A percentile compares a stretch with the other conserved stretches of the same genome.
These are phyloP conservation scores for Raffaelea albimanens DNA, from an alignment of 2,329 filamentous ascomycete species.

Conservation along the genomic window DNA sequence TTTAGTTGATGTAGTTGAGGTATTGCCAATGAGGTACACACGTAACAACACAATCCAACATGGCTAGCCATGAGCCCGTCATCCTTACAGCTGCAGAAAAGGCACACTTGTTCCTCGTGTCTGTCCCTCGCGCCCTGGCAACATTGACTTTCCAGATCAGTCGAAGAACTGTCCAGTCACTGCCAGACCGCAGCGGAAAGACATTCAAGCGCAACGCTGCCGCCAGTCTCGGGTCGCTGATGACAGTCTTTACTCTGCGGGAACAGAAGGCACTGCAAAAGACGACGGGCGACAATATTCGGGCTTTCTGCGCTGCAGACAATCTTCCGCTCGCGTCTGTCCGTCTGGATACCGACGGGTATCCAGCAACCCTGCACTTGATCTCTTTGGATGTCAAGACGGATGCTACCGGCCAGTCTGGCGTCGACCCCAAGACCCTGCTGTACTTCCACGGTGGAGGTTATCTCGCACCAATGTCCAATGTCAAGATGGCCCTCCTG, in stretches of 20 bases:
- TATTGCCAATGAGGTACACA: too few species aligned
- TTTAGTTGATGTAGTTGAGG: too few species aligned
- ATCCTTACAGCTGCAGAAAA: not conserved
- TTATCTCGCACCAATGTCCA: slow-evolving; percentile 7
- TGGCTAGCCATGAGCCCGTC: slow-evolving; percentile 3
- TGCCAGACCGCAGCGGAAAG: too few species aligned
- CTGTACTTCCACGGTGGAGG: slow-evolving; percentile 13
- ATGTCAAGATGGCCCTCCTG: slow-evolving; percentile 3
- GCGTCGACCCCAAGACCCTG: slow-evolving; percentile 6
- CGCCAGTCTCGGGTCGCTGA: too few species aligned
- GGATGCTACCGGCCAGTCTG: slow-evolving; percentile 5
- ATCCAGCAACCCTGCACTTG: too few species aligned
- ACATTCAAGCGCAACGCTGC: too few species aligned
- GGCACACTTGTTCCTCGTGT: too few species aligned
- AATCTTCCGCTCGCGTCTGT: slow-evolving; percentile 6
- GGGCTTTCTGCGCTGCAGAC: slow-evolving; percentile 7
- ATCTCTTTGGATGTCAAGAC: too few species aligned
- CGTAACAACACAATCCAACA: not conserved
- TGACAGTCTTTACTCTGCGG: not conserved
- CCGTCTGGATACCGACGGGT: not conserved
- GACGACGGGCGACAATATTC: slow-evolving; percentile 11
- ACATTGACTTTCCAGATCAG: too few species aligned
- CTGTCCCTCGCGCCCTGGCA: too few species aligned
- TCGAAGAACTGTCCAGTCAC: too few species aligned
- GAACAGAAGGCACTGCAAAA: slow-evolving; percentile 7